These are phyloP conservation scores for Fusarium sp. DNA, from an alignment of 2,329 filamentous ascomycete genomes.

Conservation along the genomic window DNA sequence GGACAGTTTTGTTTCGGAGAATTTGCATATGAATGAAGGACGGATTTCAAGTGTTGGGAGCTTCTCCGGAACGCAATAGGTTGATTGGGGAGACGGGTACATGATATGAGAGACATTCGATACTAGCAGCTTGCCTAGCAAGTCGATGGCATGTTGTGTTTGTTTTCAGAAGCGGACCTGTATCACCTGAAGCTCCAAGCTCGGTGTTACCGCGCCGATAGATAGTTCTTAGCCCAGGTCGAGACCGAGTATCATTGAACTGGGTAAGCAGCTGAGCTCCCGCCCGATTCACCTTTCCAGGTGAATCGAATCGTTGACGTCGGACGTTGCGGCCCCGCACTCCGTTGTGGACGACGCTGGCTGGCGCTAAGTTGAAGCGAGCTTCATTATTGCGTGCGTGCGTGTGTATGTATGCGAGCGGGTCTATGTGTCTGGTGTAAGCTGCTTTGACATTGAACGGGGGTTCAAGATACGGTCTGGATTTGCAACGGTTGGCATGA, in stretches of 20 bases:
- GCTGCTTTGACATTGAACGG: slow-evolving; percentile 22
- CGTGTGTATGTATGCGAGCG: slow-evolving; percentile 5
- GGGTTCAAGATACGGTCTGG: slow-evolving; percentile 22
- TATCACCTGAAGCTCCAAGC: neutral
- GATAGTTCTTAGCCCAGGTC: neutral
- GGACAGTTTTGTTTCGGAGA: neutral
- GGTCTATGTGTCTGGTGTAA: slow-evolving; percentile 3
- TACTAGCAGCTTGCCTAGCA: neutral
- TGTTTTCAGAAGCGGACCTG: neutral
- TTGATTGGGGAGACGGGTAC: neutral
- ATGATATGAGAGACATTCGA: neutral
- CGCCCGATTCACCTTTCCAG: slow-evolving; percentile 3
- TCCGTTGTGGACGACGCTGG: slow-evolving; percentile 9
- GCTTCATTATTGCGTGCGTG: slow-evolving; percentile 15
- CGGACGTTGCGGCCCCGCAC: slow-evolving; percentile 36
- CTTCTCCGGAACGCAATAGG: neutral
- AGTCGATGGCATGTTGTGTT: neutral
- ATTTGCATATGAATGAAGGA: neutral
- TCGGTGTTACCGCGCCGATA: neutral
- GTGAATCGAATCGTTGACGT: neutral
- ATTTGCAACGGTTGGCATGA: slow-evolving; percentile 15
- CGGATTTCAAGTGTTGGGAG: neutral
- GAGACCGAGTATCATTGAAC: neutral
- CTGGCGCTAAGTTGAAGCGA: slow-evolving; percentile 24
- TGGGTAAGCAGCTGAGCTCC: neutral